Evolutionary conservation across 768 basidiomycete genomes (phyloP).

Genomic region (Daedalea quercina): DNA sequence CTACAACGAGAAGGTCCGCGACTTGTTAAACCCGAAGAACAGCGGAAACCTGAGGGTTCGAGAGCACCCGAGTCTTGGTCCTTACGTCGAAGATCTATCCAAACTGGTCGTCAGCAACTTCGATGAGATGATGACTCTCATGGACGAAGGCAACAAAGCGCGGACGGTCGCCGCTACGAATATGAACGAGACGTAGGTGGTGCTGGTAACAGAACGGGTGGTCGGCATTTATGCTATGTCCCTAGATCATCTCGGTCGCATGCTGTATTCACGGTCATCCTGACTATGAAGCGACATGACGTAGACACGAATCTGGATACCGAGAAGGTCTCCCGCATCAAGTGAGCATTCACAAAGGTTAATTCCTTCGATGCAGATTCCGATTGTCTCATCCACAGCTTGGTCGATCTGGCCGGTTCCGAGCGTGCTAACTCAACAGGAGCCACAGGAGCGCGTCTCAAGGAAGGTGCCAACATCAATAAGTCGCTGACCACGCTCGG

Average conservation of each 20-base stretch:
- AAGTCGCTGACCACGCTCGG: slow-evolving; percentile 97
- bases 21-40: slow-evolving; percentile 96
- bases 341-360: slow-evolving; percentile 32
- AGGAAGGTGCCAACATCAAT: slow-evolving; percentile 98
- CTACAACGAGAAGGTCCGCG: slow-evolving; percentile 97
- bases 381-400: slow-evolving; percentile 32
- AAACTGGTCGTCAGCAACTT: slow-evolving; percentile 89
- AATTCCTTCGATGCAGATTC: neutral
- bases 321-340: slow-evolving; percentile 99
- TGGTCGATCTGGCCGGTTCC: slow-evolving; percentile 95
- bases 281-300: slow-evolving; percentile 91
- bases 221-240: neutral
- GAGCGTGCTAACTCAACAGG: slow-evolving; percentile 98
- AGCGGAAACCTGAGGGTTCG: slow-evolving; percentile 93
- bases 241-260: slow-evolving; percentile 90
- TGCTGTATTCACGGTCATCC: slow-evolving; percentile 92
- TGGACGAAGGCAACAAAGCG: slow-evolving; percentile 99
- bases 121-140: slow-evolving; percentile 97
- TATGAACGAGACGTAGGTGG: slow-evolving; percentile 97
- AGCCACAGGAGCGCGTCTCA: slow-evolving; percentile 91
- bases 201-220: neutral
- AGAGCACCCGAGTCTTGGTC: slow-evolving; percentile 92
- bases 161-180: slow-evolving; percentile 97
- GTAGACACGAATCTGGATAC: slow-evolving; percentile 81
- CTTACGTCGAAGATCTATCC: slow-evolving; percentile 98